Evolutionary conservation across 1,284 basidiomycete species (phyloP).

Genomic region (Meripilus lineatus): DNA sequence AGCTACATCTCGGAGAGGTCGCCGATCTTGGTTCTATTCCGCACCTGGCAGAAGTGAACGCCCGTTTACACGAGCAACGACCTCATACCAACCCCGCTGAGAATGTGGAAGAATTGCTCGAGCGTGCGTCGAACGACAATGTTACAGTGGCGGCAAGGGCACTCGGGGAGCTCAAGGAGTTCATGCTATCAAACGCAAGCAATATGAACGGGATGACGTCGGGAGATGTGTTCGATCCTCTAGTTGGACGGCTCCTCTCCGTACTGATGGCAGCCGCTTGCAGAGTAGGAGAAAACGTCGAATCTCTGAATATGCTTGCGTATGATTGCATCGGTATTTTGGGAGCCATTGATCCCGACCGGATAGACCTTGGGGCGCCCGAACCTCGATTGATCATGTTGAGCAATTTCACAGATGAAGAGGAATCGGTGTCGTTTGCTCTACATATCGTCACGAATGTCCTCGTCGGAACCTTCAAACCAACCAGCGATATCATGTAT

Average conservation of each 20-base stretch:
- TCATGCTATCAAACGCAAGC: slow-evolving; percentile 51
- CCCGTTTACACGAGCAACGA: slow-evolving; percentile 46
- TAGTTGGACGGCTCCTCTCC: slow-evolving; percentile 68
- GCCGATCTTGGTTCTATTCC: slow-evolving; percentile 72
- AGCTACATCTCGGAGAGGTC: slow-evolving; percentile 66
- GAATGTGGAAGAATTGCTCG: slow-evolving; percentile 67
- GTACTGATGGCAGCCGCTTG: slow-evolving; percentile 70
- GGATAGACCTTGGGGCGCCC: slow-evolving; percentile 67
- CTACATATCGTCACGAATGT: slow-evolving; percentile 84
- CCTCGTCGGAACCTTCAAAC: slow-evolving; percentile 88
- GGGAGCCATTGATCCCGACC: slow-evolving; percentile 95
- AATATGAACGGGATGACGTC: slow-evolving; percentile 61
- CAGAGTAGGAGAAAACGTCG: slow-evolving; percentile 74
- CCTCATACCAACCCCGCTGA: slow-evolving; percentile 46
- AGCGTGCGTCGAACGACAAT: slow-evolving; percentile 80
- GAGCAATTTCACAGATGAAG: slow-evolving; percentile 80
- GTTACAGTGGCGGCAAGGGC: slow-evolving; percentile 75
- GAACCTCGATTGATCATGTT: slow-evolving; percentile 72
- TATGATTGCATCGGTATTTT: slow-evolving; percentile 94
- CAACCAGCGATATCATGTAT: slow-evolving; percentile 91
- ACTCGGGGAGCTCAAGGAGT: slow-evolving; percentile 70
- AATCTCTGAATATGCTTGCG: slow-evolving; percentile 62
- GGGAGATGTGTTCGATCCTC: slow-evolving; percentile 84
- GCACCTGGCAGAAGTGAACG: slow-evolving; percentile 52
- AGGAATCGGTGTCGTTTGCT: slow-evolving; percentile 79